Conservation (phyloP, 768 basidiomycete genomes). For the Tylopilus cervinicoccineus region DNA sequence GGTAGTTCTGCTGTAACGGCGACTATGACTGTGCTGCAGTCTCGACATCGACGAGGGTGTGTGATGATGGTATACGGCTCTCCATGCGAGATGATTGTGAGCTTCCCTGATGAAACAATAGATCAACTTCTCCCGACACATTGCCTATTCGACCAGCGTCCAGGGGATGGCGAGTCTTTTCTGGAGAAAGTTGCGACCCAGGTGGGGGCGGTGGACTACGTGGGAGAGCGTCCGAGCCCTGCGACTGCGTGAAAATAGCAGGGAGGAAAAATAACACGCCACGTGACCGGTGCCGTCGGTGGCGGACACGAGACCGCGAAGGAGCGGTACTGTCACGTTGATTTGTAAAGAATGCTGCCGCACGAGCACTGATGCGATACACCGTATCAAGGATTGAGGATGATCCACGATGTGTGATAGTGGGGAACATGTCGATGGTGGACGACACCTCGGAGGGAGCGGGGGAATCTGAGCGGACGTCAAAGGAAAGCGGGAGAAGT, state of each 20-base stretch:
- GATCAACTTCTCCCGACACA: conserved; percentile 18
- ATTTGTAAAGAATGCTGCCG: conserved; percentile 42
- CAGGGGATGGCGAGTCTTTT: conserved; percentile 41
- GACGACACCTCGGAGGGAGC: conserved; percentile 46
- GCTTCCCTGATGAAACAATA: conserved; percentile 23
- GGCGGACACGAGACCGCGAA: conserved; percentile 46
- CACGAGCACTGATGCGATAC: conserved; percentile 54
- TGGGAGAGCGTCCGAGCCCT: conserved; percentile 26
- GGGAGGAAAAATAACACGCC: conserved; percentile 81
- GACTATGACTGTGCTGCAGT: conserved; percentile 20
- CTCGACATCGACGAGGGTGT: conserved; percentile 29
- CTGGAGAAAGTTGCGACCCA: conserved; percentile 32
- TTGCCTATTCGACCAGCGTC: conserved; percentile 34
- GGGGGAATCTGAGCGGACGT: conserved; percentile 55
- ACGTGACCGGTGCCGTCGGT: conserved; percentile 46
- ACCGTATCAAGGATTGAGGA: conserved; percentile 50
- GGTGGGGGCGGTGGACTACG: conserved; percentile 32
- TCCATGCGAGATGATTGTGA: conserved; percentile 30
- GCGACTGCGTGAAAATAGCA: conserved; percentile 62
- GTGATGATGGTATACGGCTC: conserved; percentile 25
- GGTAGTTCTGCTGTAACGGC: conserved; percentile 6
- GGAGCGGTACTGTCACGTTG: conserved; percentile 33
- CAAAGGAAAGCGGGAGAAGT: conserved; percentile 62
- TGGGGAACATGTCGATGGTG: conserved; percentile 39
- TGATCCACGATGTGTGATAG: conserved; percentile 35